Conservation (phyloP, 2,329 filamentous ascomycete genomes). For the Alternaria viburni region DNA sequence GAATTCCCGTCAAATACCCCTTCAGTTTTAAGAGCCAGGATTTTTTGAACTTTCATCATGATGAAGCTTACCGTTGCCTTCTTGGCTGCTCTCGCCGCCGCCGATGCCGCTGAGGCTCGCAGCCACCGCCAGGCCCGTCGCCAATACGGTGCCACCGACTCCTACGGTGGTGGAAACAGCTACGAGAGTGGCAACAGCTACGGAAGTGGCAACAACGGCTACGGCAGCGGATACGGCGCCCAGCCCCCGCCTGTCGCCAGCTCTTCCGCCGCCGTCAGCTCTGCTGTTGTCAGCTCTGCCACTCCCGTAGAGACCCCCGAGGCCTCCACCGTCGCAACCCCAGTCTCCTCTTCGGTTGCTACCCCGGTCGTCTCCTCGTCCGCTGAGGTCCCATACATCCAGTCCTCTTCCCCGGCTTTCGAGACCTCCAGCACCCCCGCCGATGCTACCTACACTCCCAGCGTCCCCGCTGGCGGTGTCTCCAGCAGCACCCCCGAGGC, state of each 20-base stretch:
- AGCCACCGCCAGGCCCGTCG: slow-evolving; percentile 38
- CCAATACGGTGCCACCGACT: slow-evolving; percentile 22
- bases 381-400: slow-evolving; percentile 11
- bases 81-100: slow-evolving; percentile 39
- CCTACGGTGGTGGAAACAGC: background rate
- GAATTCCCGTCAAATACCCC: slow-evolving; percentile 22
- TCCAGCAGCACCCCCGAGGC: background rate
- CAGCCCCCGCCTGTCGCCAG: background rate
- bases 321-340: background rate
- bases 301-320: slow-evolving; percentile 2
- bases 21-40: slow-evolving; percentile 34
- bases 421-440: slow-evolving; percentile 12
- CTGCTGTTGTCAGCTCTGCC: slow-evolving; percentile 11
- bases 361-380: background rate
- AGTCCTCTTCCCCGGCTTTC: slow-evolving; percentile 9
- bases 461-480: background rate
- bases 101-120: slow-evolving; percentile 39
- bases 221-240: slow-evolving; percentile 8
- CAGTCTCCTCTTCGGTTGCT: slow-evolving; percentile 3
- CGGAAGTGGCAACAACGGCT: background rate
- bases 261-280: slow-evolving; percentile 8
- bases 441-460: slow-evolving; percentile 12
- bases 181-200: background rate
- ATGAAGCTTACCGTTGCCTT: slow-evolving; percentile 46
- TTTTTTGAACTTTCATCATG: slow-evolving; percentile 17